Evolutionary conservation across 148 eudicot species (phyloP).

Genomic region (Nepenthes mirabilis): DNA sequence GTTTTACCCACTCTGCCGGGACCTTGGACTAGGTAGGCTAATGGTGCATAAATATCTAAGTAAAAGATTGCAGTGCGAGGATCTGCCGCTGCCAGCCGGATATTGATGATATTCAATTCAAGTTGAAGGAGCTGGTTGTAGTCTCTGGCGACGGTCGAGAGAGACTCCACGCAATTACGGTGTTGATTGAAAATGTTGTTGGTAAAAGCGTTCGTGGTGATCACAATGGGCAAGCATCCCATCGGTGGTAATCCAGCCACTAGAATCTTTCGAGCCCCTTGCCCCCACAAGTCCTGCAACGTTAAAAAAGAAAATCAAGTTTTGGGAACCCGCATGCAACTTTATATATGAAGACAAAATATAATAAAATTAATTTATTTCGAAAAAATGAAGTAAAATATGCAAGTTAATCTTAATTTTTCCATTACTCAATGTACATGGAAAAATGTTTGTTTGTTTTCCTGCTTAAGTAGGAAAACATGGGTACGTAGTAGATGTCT

Average conservation of each 20-base stretch:
- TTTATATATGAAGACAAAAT: no score
- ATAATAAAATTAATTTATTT: no score
- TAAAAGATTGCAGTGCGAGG: slow-evolving; percentile 27
- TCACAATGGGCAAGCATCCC: slow-evolving; percentile 69
- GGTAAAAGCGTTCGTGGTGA: slow-evolving; percentile 23
- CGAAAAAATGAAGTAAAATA: no score
- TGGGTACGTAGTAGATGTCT: no score
- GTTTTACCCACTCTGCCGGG: slow-evolving; percentile 2
- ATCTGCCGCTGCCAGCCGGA: slow-evolving; percentile 1
- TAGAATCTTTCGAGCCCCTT: slow-evolving; percentile 53
- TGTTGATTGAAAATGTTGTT: neutral
- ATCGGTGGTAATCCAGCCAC: slow-evolving; percentile 56
- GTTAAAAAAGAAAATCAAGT: no score
- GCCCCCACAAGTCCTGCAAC: slow-evolving; percentile 29
- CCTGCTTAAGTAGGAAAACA: no score
- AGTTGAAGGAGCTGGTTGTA: slow-evolving; percentile 30
- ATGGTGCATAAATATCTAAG: slow-evolving; percentile 23
- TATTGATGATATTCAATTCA: slow-evolving; percentile 15
- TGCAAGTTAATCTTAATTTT: no score
- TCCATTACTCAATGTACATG: no score
- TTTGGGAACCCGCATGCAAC: no score
- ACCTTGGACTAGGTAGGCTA: slow-evolving; percentile 19
- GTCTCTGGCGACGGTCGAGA: slow-evolving; percentile 19
- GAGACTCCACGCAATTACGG: slow-evolving; percentile 30
- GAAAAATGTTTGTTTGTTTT: no score